Conservation (phyloP, 768 basidiomycete genomes). For the Rhodotorula graminis region DNA sequence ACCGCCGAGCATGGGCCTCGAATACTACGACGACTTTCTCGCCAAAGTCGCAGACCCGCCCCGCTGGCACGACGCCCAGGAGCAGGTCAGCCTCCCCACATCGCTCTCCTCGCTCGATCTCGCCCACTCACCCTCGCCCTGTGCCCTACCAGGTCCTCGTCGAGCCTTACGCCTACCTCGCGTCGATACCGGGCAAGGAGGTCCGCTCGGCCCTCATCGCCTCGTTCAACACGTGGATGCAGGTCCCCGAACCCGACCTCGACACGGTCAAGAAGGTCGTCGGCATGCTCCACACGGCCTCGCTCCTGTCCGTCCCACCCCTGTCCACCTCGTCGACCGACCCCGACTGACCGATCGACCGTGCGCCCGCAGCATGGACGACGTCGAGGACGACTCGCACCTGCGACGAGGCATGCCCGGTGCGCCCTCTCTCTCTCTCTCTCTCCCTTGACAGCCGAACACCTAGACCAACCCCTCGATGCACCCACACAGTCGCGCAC, state of each 20-base stretch:
- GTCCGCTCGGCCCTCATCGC: conserved; percentile 79
- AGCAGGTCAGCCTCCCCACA: conserved; percentile 21
- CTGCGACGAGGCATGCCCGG: conserved; percentile 69
- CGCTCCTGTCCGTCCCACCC: conserved; percentile 63
- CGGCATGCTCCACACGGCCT: conserved; percentile 89
- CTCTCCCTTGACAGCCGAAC: no score
- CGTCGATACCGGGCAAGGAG: conserved; percentile 84
- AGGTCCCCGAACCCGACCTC: conserved; percentile 69
- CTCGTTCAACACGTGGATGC: conserved; percentile 88
- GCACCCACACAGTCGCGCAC: conserved; percentile 71
- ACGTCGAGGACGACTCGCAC: conserved; percentile 49
- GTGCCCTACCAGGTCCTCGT: conserved; percentile 55
- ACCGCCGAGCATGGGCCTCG: not conserved
- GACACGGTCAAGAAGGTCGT: conserved; percentile 72
- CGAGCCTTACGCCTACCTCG: conserved; percentile 82
- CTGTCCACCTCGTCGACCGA: not conserved
- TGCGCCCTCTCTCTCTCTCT: conserved; percentile 44
- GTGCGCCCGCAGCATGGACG: conserved; percentile 41
- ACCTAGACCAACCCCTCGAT: no score
- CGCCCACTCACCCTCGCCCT: not conserved
- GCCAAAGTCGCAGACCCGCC: conserved; percentile 29
- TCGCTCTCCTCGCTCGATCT: not conserved
- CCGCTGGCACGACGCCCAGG: conserved; percentile 25
- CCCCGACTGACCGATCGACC: not conserved
- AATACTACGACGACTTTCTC: conserved; percentile 32